Percentiles rank a stretch among this genome's conserved stretches.
Evolutionary conservation across 2,329 filamentous ascomycete species (phyloP).

Genomic region (Trichoderma sp.): DNA sequence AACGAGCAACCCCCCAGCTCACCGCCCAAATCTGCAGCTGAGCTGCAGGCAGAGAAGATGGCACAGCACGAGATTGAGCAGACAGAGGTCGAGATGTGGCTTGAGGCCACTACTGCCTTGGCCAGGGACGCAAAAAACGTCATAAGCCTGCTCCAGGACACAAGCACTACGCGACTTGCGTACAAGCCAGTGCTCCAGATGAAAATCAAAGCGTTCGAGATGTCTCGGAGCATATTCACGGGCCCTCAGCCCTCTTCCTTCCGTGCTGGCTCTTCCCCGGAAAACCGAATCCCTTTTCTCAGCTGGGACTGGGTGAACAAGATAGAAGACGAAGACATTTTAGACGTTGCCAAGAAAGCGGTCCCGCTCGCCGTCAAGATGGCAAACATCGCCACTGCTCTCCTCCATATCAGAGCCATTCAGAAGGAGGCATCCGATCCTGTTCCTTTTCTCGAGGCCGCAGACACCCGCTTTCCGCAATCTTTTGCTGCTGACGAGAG

Average conservation of each 20-base stretch:
- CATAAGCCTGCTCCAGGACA: conserved; percentile 35
- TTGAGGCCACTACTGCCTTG: conserved; percentile 37
- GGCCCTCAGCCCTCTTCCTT: conserved; percentile 13
- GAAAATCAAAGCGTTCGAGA: conserved; percentile 37
- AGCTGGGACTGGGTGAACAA: conserved; percentile 34
- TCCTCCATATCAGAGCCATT: conserved; percentile 37
- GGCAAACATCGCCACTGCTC: conserved; percentile 44
- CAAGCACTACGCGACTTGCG: conserved; percentile 28
- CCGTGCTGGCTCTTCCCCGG: background rate
- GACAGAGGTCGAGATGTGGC: conserved; percentile 34
- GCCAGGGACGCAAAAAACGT: conserved; percentile 36
- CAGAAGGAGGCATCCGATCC: conserved; percentile 28
- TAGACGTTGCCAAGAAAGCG: background rate
- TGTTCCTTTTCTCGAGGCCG: conserved; percentile 38
- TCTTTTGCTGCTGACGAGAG: conserved; percentile 35
- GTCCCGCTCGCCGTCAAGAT: conserved; percentile 34
- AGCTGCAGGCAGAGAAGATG: background rate
- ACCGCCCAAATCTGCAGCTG: background rate
- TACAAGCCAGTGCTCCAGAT: conserved; percentile 34
- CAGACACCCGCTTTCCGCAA: conserved; percentile 40
- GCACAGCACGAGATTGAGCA: conserved; percentile 27
- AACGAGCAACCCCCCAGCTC: background rate
- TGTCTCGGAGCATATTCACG: conserved; percentile 36
- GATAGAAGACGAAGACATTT: conserved; percentile 2
- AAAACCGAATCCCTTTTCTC: conserved; percentile 35